Conservation (phyloP, 148 eudicot species). For the Drosera capensis region DNA sequence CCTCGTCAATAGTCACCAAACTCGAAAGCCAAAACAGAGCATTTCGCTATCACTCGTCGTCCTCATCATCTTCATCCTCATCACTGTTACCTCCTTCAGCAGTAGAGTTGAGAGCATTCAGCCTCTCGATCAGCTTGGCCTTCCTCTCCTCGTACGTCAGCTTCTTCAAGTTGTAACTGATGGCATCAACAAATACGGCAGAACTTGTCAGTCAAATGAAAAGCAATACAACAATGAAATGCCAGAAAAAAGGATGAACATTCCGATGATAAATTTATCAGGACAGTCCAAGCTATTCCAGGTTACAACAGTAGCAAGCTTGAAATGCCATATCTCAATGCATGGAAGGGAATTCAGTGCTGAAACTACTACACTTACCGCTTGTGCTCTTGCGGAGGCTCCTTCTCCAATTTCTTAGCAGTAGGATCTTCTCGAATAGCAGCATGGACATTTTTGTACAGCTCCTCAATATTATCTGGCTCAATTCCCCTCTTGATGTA, state of each 20-base stretch:
- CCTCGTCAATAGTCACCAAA: no score
- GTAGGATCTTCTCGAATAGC: constrained; percentile 8
- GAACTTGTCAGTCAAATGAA: no score
- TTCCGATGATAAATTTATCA: no score
- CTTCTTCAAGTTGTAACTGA: constrained; percentile 71
- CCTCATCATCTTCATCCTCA: constrained; percentile 48
- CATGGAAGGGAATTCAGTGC: no score
- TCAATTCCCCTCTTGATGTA: constrained; percentile 8
- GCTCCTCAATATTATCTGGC: constrained; percentile 6
- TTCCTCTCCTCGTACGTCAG: constrained; percentile 72
- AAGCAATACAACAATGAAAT: no score
- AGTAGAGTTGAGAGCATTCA: constrained; percentile 58
- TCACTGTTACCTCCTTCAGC: constrained; percentile 31
- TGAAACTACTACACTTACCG: constrained; percentile 5
- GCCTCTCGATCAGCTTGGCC: constrained; percentile 40
- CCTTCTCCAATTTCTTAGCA: constrained; percentile 6
- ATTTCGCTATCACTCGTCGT: no score
- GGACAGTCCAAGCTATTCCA: no score
- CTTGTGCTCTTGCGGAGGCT: constrained; percentile 8
- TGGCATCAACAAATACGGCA: no score
- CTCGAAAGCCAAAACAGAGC: no score
- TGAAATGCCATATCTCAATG: no score
- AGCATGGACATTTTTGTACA: constrained; percentile 13
- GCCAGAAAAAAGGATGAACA: no score
- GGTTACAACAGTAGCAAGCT: no score